These are phyloP conservation scores for Pseudogymnoascus sp. DNA, from an alignment of 2,329 filamentous ascomycete species.

Conservation along the genomic window DNA sequence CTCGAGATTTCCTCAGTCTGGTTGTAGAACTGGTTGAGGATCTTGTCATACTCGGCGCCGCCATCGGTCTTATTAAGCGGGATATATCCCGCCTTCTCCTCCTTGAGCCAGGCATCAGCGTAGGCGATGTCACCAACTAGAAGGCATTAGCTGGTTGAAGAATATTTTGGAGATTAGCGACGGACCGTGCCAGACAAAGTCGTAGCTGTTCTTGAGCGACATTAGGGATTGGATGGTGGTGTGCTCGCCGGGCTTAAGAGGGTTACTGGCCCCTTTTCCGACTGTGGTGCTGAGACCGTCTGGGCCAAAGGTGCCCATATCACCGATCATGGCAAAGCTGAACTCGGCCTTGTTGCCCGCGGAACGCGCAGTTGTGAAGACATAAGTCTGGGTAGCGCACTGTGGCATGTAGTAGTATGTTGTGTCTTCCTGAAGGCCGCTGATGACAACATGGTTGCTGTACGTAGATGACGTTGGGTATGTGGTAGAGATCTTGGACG, in stretches of 20 bases:
- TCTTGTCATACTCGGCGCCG: conserved; percentile 38
- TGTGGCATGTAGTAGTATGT: background rate
- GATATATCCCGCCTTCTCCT: background rate
- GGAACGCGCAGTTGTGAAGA: background rate
- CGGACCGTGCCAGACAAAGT: background rate
- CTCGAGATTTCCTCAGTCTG: conserved; percentile 46
- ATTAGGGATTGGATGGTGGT: conserved; percentile 8
- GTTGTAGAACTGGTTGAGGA: conserved; percentile 48
- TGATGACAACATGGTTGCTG: background rate
- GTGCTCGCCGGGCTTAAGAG: background rate
- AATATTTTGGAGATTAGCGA: background rate
- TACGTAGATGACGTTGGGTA: background rate
- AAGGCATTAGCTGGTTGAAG: background rate
- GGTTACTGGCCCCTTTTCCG: background rate
- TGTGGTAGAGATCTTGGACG: background rate
- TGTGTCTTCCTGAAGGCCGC: background rate
- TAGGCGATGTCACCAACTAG: conserved; percentile 43
- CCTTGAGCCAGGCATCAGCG: conserved; percentile 47
- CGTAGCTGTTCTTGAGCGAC: background rate
- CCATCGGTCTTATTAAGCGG: background rate
- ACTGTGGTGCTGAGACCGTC: conserved; percentile 8
- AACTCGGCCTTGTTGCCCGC: background rate
- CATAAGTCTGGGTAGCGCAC: background rate
- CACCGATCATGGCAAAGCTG: background rate
- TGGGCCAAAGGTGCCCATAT: conserved; percentile 1